Percentiles rank a stretch among this genome's conserved stretches.
phyloP scores from a whole-genome alignment of 345 rosid species.

The Aquilaria malaccensis region DNA sequence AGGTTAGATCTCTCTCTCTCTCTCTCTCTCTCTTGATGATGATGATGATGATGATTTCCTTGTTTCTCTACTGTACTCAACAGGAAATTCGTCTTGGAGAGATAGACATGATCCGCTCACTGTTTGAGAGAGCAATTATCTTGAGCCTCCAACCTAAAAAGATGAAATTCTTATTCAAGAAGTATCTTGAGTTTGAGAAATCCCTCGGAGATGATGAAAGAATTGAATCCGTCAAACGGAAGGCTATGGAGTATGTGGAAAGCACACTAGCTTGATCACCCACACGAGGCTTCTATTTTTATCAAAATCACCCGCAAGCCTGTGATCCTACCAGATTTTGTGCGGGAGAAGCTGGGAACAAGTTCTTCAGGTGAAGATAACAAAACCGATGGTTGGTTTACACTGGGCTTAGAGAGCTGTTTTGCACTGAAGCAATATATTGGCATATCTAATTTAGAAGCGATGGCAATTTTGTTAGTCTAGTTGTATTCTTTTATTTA shows the following conservation, averaged over 20 bases:
- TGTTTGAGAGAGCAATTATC: slow-evolving; percentile 86
- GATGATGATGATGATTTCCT: no score
- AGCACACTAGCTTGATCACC: slow-evolving; percentile 27
- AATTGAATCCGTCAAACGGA: slow-evolving; percentile 62
- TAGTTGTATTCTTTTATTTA: no score
- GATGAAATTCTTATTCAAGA: slow-evolving; percentile 90
- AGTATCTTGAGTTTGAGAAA: slow-evolving; percentile 74
- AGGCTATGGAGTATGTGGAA: slow-evolving; percentile 82
- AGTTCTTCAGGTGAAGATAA: no score
- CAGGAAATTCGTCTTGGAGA: slow-evolving; percentile 89
- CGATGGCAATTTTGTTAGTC: no score
- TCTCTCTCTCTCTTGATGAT: no score
- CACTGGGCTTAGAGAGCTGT: no score
- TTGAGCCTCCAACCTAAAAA: slow-evolving; percentile 81
- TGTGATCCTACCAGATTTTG: neutral
- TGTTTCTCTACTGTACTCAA: slow-evolving; percentile 1
- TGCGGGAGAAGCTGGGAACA: no score
- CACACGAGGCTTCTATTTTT: neutral
- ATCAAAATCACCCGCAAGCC: neutral
- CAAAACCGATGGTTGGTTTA: no score
- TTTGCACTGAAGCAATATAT: no score
- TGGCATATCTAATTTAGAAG: no score
- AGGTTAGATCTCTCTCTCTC: slow-evolving; percentile 33
- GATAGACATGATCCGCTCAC: slow-evolving; percentile 47
- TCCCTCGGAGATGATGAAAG: slow-evolving; percentile 49